Evolutionary conservation across 139 green algal genomes (phyloP).

Genomic region (Picochlorum sp.): DNA sequence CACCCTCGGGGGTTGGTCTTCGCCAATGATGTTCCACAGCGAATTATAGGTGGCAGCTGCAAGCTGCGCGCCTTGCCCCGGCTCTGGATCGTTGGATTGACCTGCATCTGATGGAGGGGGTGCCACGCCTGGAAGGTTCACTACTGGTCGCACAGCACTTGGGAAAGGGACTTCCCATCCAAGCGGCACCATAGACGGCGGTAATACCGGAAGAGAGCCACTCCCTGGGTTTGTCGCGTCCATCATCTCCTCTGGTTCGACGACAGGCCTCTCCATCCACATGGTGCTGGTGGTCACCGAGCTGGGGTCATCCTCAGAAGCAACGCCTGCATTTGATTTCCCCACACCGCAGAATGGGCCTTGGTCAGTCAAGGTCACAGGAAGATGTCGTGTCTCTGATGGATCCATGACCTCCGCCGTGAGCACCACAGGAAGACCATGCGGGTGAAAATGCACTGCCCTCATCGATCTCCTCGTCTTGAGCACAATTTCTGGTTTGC

Average conservation of each 20-base stretch:
- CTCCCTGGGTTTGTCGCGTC: not conserved
- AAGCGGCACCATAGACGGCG: conserved; percentile 42
- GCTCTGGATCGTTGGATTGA: not conserved
- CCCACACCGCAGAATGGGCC: not conserved
- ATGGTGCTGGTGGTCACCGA: not conserved
- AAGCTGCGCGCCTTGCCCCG: conserved; percentile 15
- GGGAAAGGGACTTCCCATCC: conserved; percentile 55
- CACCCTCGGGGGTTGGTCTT: conserved; percentile 64
- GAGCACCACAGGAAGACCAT: conserved; percentile 62
- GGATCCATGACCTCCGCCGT: conserved; percentile 72
- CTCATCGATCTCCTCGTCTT: conserved; percentile 73
- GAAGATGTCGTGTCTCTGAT: conserved; percentile 18
- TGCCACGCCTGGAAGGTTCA: not conserved
- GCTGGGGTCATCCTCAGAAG: too few species aligned
- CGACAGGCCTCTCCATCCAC: not conserved
- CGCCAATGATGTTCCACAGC: conserved; percentile 38
- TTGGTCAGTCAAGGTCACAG: conserved; percentile 19
- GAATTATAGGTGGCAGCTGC: conserved; percentile 35
- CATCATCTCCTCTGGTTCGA: not conserved
- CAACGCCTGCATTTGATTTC: too few species aligned
- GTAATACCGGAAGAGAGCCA: conserved; percentile 13
- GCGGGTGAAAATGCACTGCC: conserved; percentile 84
- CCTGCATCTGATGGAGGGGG: not conserved
- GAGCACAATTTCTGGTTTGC: conserved; percentile 32
- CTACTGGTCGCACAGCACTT: not conserved